phyloP scores from a whole-genome alignment of 2,329 filamentous ascomycete genomes.

The Biscogniauxia marginata region DNA sequence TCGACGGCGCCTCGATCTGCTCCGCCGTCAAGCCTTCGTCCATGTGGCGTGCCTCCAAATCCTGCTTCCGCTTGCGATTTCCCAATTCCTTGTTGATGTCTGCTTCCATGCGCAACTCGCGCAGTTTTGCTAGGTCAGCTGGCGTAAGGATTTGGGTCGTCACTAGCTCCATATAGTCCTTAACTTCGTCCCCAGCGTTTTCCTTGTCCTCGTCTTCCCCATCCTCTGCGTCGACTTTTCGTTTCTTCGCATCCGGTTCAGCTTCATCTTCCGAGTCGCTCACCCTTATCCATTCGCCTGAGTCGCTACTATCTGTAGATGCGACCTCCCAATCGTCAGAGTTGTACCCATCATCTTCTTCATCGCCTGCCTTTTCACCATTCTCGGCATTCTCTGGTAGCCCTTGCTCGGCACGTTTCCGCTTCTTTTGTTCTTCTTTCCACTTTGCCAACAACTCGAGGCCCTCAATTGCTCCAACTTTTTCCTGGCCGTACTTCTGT shows the following conservation, averaged over 20 bases:
- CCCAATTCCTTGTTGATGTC: slow-evolving; percentile 65
- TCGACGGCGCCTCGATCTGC: slow-evolving; percentile 84
- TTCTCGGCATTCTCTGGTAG: slow-evolving; percentile 61
- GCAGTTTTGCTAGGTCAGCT: slow-evolving; percentile 90
- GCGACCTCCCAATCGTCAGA: slow-evolving; percentile 61
- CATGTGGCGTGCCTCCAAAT: slow-evolving; percentile 60
- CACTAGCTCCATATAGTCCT: slow-evolving; percentile 71
- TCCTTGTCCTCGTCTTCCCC: slow-evolving; percentile 42
- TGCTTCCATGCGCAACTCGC: slow-evolving; percentile 77
- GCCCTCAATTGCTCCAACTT: slow-evolving; percentile 80
- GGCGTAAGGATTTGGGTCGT: slow-evolving; percentile 93
- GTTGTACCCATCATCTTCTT: slow-evolving; percentile 55
- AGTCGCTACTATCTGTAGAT: slow-evolving; percentile 63
- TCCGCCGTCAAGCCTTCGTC: slow-evolving; percentile 89
- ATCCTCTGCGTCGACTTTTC: slow-evolving; percentile 46
- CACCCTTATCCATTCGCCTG: slow-evolving; percentile 91
- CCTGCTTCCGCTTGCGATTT: slow-evolving; percentile 47
- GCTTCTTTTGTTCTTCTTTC: slow-evolving; percentile 85
- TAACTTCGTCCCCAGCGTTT: slow-evolving; percentile 40
- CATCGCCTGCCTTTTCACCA: slow-evolving; percentile 60
- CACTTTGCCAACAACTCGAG: slow-evolving; percentile 87
- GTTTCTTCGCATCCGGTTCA: slow-evolving; percentile 64
- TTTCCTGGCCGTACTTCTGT: slow-evolving; percentile 79
- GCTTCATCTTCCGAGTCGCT: slow-evolving; percentile 81
- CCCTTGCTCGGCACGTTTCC: slow-evolving; percentile 68